Conservation (phyloP, 495 filamentous ascomycete species). For the Cercophora scortea region DNA sequence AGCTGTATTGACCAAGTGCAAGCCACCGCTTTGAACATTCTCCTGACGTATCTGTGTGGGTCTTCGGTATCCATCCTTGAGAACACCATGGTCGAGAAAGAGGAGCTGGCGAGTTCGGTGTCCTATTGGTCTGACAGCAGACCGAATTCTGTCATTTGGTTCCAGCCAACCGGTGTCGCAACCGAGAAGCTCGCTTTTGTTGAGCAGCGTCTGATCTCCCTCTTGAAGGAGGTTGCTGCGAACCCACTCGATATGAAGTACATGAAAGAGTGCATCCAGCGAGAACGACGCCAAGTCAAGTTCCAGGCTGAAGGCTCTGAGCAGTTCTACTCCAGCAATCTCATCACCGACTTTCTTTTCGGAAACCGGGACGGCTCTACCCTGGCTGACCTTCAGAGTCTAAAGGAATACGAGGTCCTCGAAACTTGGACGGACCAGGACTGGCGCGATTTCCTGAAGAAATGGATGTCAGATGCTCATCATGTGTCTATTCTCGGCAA, state of each 20-base stretch:
- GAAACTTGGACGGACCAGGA: slow-evolving; percentile 72
- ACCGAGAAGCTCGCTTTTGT: slow-evolving; percentile 78
- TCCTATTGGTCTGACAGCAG: slow-evolving; percentile 66
- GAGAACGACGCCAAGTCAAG: slow-evolving; percentile 70
- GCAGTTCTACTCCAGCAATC: slow-evolving; percentile 65
- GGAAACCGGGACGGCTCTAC: slow-evolving; percentile 79
- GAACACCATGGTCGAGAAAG: slow-evolving; percentile 86
- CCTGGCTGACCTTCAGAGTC: slow-evolving; percentile 55
- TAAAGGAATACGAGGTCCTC: slow-evolving; percentile 69
- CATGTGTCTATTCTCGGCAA: slow-evolving; percentile 86
- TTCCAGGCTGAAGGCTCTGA: slow-evolving; percentile 70
- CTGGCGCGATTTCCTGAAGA: slow-evolving; percentile 74
- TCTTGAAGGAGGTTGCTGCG: slow-evolving; percentile 69
- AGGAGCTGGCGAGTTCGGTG: slow-evolving; percentile 80
- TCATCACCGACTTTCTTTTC: slow-evolving; percentile 88
- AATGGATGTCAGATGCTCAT: slow-evolving; percentile 77
- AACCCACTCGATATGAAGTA: slow-evolving; percentile 84
- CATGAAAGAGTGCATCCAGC: slow-evolving; percentile 72
- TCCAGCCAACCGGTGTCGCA: slow-evolving; percentile 75
- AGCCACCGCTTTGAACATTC: slow-evolving; percentile 63
- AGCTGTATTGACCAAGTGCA: slow-evolving; percentile 55
- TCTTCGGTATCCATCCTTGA: slow-evolving; percentile 90
- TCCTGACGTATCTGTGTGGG: slow-evolving; percentile 78
- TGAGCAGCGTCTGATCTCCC: slow-evolving; percentile 74
- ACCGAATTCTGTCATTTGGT: slow-evolving; percentile 74